These are phyloP conservation scores for Pisolithus sp. DNA, from an alignment of 768 basidiomycete genomes.

Conservation along the genomic window DNA sequence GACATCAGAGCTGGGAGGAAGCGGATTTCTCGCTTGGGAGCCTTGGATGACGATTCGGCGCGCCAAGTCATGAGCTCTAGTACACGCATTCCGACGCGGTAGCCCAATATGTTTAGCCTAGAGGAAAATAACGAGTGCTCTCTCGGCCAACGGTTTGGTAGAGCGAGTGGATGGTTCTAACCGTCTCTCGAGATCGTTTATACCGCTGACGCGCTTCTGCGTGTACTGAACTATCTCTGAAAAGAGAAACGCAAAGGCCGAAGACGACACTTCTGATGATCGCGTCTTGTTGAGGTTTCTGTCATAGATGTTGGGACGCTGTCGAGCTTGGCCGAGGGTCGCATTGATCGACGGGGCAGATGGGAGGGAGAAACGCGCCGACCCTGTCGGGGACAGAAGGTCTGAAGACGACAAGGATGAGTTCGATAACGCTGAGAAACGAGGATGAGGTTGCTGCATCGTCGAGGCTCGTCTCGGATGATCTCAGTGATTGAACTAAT, in stretches of 20 bases:
- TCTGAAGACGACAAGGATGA: constrained; percentile 46
- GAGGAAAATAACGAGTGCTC: not conserved
- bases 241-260: constrained; percentile 87
- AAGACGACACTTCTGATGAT: constrained; percentile 72
- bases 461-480: constrained; percentile 13
- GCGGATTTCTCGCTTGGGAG: constrained; percentile 89
- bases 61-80: constrained; percentile 84
- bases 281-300: constrained; percentile 84
- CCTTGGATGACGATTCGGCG: constrained; percentile 68
- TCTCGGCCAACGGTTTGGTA: not conserved
- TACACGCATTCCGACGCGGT: constrained; percentile 83
- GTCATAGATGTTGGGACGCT: constrained; percentile 81
- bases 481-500: too few species aligned
- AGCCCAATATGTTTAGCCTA: constrained; percentile 89
- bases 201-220: constrained; percentile 89
- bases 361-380: constrained; percentile 68
- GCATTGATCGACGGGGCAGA: constrained; percentile 44
- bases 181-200: constrained; percentile 93
- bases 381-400: constrained; percentile 46
- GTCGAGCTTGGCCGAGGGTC: constrained; percentile 31
- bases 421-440: constrained; percentile 62
- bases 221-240: constrained; percentile 94
- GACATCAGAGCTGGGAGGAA: constrained; percentile 89
- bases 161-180: constrained; percentile 27
- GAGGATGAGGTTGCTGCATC: constrained; percentile 49